Conservation (phyloP, 192 early-diverging fungal species). For the Mortierella alpina region DNA sequence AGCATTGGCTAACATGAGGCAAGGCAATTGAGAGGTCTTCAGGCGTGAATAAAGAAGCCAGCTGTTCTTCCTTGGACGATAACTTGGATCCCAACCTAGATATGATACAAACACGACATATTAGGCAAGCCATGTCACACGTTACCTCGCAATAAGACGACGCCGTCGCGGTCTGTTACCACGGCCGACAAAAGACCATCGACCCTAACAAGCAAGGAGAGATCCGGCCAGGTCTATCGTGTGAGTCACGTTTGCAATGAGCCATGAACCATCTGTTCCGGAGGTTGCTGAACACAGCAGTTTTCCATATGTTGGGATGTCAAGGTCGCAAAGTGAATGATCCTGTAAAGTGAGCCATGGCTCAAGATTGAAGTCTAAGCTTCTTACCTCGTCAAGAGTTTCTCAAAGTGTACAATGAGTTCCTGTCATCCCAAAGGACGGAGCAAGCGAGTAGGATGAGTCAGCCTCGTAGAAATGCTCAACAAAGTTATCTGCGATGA, state of each 20-base stretch:
- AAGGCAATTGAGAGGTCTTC: slow-evolving; percentile 16
- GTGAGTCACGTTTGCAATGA: too few species aligned
- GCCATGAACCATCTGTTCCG: too few species aligned
- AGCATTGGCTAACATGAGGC: slow-evolving; percentile 32
- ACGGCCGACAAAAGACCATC: slow-evolving; percentile 65
- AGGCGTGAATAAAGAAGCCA: background rate
- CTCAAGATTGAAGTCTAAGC: background rate
- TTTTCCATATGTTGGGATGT: too few species aligned
- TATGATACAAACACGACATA: too few species aligned
- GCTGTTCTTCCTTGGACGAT: background rate
- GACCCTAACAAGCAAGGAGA: slow-evolving; percentile 13
- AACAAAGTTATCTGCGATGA: background rate
- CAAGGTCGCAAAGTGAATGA: background rate
- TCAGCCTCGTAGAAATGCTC: too few species aligned
- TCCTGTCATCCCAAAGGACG: slow-evolving; percentile 11
- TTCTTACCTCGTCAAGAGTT: slow-evolving; percentile 44
- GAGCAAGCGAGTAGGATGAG: background rate
- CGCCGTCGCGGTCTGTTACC: slow-evolving; percentile 71
- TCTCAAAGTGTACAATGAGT: slow-evolving; percentile 55
- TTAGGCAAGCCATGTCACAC: background rate
- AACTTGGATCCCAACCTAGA: too few species aligned
- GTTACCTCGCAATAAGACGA: slow-evolving; percentile 67
- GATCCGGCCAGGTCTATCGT: too few species aligned
- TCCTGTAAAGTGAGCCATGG: slow-evolving; percentile 30
- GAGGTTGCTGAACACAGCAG: too few species aligned